Conservation (phyloP, 805 yeast species). For the Starmera caribaea region DNA sequence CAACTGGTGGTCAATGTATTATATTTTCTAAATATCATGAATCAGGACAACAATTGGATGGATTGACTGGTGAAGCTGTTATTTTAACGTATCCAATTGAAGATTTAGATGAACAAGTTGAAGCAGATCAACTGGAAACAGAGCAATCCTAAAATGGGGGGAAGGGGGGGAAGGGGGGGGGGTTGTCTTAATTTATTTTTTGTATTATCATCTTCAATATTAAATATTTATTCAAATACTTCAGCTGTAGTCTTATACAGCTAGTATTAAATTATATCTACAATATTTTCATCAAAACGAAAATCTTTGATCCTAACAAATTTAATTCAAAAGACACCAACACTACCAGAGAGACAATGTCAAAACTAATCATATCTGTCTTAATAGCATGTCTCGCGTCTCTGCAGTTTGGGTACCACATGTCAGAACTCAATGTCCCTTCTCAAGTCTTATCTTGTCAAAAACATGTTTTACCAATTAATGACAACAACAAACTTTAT, state of each 20-base stretch:
- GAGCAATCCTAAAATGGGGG: neutral
- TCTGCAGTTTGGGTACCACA: slow-evolving; percentile 87
- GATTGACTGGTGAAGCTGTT: slow-evolving; percentile 86
- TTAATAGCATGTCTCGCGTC: slow-evolving; percentile 66
- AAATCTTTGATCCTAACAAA: neutral
- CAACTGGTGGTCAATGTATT: slow-evolving; percentile 65
- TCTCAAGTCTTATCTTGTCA: slow-evolving; percentile 58
- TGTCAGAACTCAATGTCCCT: slow-evolving; percentile 93
- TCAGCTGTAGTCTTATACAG: no score
- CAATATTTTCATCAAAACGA: no score
- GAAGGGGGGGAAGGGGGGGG: neutral
- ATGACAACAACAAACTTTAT: slow-evolving; percentile 6
- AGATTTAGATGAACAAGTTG: slow-evolving; percentile 54
- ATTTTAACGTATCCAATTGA: slow-evolving; percentile 75
- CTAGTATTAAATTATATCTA: no score
- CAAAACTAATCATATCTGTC: slow-evolving; percentile 32
- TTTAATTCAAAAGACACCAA: neutral
- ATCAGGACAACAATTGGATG: slow-evolving; percentile 82
- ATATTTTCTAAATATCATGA: slow-evolving; percentile 81
- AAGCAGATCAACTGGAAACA: slow-evolving; percentile 31
- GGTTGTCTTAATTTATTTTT: no score
- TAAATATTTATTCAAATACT: no score
- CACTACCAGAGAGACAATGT: neutral
- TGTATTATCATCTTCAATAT: no score
- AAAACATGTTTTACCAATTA: slow-evolving; percentile 15